Evolutionary conservation across 2,329 filamentous ascomycete genomes (phyloP), one percentile per base, ranked within the genome.

Genomic region (Apiospora koreana): DNA sequence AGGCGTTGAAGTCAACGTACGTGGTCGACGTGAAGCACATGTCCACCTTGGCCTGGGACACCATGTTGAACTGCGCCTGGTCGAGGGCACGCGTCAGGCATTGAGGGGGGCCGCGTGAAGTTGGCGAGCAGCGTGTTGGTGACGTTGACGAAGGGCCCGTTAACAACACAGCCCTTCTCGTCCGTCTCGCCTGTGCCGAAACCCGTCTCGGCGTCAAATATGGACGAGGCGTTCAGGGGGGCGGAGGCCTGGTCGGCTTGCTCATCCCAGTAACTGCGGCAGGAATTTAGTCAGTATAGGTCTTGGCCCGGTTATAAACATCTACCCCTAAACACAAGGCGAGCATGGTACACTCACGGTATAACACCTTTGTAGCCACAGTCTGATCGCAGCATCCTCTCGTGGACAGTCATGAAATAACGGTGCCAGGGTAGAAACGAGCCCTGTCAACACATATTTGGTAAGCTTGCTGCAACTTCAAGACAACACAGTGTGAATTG

Each of bases 381-480:
- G 16, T 67, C 65, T 1, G 35, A n/a, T 8, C 43, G 65, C 23
- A 67, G n/a, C 25, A 67, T 5, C 1, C 1, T 10, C 65, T 67
- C 65, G 43, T 67, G 65, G 3, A 48, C 25, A 0, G n/a, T 31
- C 25, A 67, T 67, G 28, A n/a, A 48, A 12, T 48, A 48, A 0
- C 43, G 65, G 18, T 67, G 65, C 41, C 41, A 67, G 12, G 65
- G 65, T n/a, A 67, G 42, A 14, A 67, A 67, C 1, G 65, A 35
- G 3, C 65, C 65, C 65, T 54, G 12, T 31, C 7, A 21, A 18
- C 8, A 21, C 25, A 7, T 5, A n/a, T 25, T 8, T 65, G 12
- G 42, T 43, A 16, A 23, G 25, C 12, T n/a, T 25, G 12, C 14
- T 10, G 23, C 14, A 31, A 23, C n/a, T 21, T n/a, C 1, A 10